phyloP scores from a whole-genome alignment of 2,329 filamentous ascomycete genomes.

The Biscogniauxia mediterranea region DNA sequence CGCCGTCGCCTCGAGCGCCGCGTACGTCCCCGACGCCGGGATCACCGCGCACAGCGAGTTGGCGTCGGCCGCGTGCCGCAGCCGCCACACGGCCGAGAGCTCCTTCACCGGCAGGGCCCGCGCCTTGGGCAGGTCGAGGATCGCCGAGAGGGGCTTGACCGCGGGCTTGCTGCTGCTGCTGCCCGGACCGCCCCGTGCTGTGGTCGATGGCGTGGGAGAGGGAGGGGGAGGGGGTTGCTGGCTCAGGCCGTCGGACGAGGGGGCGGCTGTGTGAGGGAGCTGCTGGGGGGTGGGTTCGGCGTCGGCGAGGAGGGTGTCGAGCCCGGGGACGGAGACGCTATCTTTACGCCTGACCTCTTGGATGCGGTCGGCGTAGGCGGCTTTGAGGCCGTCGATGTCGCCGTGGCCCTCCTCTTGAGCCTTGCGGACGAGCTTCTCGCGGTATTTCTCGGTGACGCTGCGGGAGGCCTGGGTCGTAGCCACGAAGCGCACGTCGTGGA shows the following conservation, averaged over 20 bases:
- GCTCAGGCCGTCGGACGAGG: slow-evolving; percentile 23
- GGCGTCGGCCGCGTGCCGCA: slow-evolving; percentile 73
- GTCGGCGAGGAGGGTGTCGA: slow-evolving; percentile 32
- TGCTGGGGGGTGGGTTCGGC: slow-evolving; percentile 30
- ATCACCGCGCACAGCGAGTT: slow-evolving; percentile 83
- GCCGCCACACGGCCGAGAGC: slow-evolving; percentile 84
- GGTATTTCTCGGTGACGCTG: slow-evolving; percentile 79
- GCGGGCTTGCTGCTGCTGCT: slow-evolving; percentile 19
- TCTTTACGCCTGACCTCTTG: slow-evolving; percentile 66
- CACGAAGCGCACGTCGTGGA: slow-evolving; percentile 88
- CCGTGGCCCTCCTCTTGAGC: slow-evolving; percentile 69
- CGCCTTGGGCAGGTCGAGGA: slow-evolving; percentile 77
- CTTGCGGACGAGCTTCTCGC: slow-evolving; percentile 78
- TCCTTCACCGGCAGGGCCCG: slow-evolving; percentile 72
- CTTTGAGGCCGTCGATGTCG: slow-evolving; percentile 73
- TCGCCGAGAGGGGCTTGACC: slow-evolving; percentile 49
- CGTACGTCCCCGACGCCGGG: slow-evolving; percentile 65
- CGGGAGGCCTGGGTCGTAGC: slow-evolving; percentile 70
- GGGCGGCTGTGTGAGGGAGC: slow-evolving; percentile 36
- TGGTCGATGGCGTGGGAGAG: neutral
- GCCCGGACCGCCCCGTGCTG: too few relatives aligned
- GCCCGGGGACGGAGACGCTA: slow-evolving; percentile 47
- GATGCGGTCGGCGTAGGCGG: slow-evolving; percentile 85
- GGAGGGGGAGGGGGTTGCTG: slow-evolving; percentile 16
- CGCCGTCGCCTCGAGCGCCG: slow-evolving; percentile 68